Evolutionary conservation across 352 stramenopile species (phyloP).

Genomic region (Phytophthora pisi): DNA sequence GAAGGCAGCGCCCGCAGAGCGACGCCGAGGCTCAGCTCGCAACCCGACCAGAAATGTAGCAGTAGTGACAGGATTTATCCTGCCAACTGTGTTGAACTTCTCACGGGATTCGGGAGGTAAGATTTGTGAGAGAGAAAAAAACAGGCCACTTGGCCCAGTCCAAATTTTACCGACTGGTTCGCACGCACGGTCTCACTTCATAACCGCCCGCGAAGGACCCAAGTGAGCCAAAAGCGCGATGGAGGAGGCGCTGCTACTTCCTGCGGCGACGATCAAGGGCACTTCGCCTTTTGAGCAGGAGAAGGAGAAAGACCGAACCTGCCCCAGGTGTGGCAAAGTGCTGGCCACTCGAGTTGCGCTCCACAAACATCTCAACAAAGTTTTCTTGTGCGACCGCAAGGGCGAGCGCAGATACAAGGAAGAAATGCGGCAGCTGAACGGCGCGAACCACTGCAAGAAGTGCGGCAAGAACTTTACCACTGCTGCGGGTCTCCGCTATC

Average conservation of each 20-base stretch:
- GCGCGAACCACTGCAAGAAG: slow-evolving; percentile 3
- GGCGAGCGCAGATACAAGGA: slow-evolving; percentile 10
- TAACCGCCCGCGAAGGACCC: slow-evolving; percentile 8
- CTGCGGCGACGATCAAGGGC: slow-evolving; percentile 1
- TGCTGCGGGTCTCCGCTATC: slow-evolving; percentile 7
- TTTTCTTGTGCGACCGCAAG: slow-evolving; percentile 13
- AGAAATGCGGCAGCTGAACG: neutral
- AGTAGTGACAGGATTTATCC: no score
- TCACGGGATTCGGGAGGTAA: neutral
- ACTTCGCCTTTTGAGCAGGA: neutral
- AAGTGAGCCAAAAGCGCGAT: slow-evolving; percentile 5
- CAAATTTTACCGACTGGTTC: slow-evolving; percentile 10
- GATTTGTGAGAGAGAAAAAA: neutral
- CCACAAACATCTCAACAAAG: slow-evolving; percentile 15
- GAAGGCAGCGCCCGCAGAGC: no score
- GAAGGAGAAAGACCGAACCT: slow-evolving; percentile 7
- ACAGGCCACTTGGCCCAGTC: slow-evolving; percentile 12
- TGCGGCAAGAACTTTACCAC: slow-evolving; percentile 10
- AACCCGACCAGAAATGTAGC: no score
- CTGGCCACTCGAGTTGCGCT: slow-evolving; percentile 7
- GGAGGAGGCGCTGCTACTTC: slow-evolving; percentile 3
- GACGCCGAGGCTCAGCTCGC: no score
- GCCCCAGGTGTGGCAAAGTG: slow-evolving; percentile 20
- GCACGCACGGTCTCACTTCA: slow-evolving; percentile 6
- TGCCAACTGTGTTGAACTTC: neutral